Base-by-base conservation (phyloP, 2,329 filamentous ascomycete genomes). In the Purpureocillium takamizusanense region DNA sequence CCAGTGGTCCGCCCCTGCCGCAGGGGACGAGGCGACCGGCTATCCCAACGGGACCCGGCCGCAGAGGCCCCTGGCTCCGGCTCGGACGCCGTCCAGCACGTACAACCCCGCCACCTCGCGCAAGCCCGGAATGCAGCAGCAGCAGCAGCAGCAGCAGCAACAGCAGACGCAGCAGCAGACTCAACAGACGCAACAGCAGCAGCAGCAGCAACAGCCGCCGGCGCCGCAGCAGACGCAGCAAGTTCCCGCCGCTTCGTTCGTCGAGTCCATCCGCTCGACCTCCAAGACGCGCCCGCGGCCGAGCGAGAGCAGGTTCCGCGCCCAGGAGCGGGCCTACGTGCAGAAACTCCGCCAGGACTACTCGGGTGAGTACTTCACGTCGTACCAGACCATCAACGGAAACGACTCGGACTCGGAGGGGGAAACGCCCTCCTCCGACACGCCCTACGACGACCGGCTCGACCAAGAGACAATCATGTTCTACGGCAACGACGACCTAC, bases 381-480 rank as follows among this genome's bases (percentile, higher is more conserved):
- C 79, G 11, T 83, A 85, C 48, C 77, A 55, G 29, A 45, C 42
- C 37, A 41, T 80, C 2, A 78, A 79, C 31, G 80, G 75, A 45
- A 66, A 86, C 32, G 88, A 92, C 47, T 88, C 87, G 7, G 88
- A 94, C 49, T 82, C 84, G 1, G 92, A 95, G 50, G 89, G 92
- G 25, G 89, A 95, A 53, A 94, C 87, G 0, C 88, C 89, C 1
- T 84, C 83, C 0, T 87, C 86, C 0, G 89, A 94, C 48, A 77
- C 81, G 1, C 84, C 85, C 18, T 86, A 83, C 51, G 89, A 95
- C 41, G 88, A 94, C 55, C 73, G 80, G 13, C 90, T 90, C 59
- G 89, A 95, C 54, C 85, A 94, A 50, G 89, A 95, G 57, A 90
- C 86, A 14, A 80, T 94, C 55, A 79, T 97, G 57, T 95, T 95